phyloP scores from a whole-genome alignment of 2,329 filamentous ascomycete genomes.

The Trichoderma pleuroti region DNA sequence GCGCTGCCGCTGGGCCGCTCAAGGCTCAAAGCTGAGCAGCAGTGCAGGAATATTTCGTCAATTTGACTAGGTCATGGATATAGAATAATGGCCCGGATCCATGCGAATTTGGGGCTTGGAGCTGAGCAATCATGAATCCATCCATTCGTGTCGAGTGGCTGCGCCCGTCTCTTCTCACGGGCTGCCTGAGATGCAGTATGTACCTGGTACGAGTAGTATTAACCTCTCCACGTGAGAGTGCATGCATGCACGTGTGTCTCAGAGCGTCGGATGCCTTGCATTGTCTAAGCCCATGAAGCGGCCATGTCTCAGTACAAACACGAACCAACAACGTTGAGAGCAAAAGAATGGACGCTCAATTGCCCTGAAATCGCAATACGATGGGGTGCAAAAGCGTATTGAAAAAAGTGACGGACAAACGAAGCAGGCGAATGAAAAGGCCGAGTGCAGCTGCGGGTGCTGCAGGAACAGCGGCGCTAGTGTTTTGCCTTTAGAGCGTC shows the following conservation, averaged over 20 bases:
- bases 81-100: background rate
- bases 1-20: background rate
- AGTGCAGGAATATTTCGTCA: background rate
- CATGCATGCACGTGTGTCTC: background rate
- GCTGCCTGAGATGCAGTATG: background rate
- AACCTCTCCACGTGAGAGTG: background rate
- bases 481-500: constrained; percentile 11
- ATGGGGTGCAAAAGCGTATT: background rate
- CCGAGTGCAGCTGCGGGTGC: constrained; percentile 4
- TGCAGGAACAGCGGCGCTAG: constrained; percentile 21
- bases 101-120: background rate
- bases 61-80: background rate
- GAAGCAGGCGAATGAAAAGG: constrained; percentile 5
- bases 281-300: background rate
- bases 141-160: background rate
- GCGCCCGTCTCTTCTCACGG: background rate
- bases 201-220: background rate
- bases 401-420: background rate
- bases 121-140: background rate
- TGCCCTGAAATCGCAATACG: background rate
- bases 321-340: background rate
- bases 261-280: background rate
- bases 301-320: background rate
- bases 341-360: background rate
- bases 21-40: background rate